These are phyloP conservation scores for Pichia paraexigua DNA, from an alignment of 805 yeast species.

Conservation along the genomic window DNA sequence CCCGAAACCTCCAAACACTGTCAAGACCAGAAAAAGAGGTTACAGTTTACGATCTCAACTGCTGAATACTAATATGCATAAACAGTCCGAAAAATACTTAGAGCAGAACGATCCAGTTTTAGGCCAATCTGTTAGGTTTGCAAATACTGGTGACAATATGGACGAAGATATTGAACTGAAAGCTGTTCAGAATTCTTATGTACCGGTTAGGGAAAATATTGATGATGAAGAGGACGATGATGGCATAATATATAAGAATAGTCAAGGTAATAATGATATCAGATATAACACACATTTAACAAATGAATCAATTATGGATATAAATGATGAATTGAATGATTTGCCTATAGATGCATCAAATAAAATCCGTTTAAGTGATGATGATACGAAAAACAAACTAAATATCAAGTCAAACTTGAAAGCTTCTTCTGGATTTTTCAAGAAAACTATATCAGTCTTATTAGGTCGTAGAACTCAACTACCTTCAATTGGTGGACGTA, in stretches of 20 bases:
- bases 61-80: conserved; percentile 35
- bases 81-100: conserved; percentile 17
- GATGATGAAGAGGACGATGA: background rate
- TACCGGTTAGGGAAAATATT: conserved; percentile 13
- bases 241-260: background rate
- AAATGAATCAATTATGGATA: conserved; percentile 18
- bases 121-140: conserved; percentile 1
- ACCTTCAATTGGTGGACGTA: conserved; percentile 62
- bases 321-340: background rate
- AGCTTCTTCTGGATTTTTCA: background rate
- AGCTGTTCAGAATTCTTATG: conserved; percentile 25
- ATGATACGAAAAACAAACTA: background rate
- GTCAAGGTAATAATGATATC: background rate
- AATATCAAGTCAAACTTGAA: background rate
- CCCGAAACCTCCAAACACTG: conserved; percentile 15
- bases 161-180: conserved; percentile 28
- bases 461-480: conserved; percentile 40
- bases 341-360: background rate
- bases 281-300: conserved; percentile 8
- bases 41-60: conserved; percentile 61
- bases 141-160: background rate
- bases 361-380: conserved; percentile 2
- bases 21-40: conserved; percentile 47
- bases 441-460: conserved; percentile 15
- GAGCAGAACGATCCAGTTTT: conserved; percentile 3